Evolutionary conservation across 2,329 filamentous ascomycete species (phyloP).

Genomic region (Rhexocercosporidium sp.): DNA sequence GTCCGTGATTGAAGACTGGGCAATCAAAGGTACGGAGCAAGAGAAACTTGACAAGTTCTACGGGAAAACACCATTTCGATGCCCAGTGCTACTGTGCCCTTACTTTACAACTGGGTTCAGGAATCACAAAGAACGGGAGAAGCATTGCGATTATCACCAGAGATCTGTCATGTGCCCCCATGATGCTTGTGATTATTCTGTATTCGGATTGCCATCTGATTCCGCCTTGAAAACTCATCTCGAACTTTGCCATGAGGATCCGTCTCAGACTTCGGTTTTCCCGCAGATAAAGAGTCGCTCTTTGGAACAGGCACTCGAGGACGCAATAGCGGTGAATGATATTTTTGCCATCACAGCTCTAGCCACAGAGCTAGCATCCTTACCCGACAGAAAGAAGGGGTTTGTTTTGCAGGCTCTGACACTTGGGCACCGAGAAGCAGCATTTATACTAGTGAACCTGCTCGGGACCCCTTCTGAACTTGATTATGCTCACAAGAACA

Average conservation of each 20-base stretch:
- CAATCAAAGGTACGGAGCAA: background rate
- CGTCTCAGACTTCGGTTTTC: background rate
- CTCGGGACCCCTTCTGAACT: background rate
- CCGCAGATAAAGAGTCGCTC: background rate
- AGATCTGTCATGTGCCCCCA: background rate
- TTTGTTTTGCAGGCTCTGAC: background rate
- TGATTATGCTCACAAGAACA: background rate
- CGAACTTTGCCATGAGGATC: background rate
- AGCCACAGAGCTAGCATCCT: constrained; percentile 1
- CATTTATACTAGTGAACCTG: background rate
- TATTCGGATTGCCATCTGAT: background rate
- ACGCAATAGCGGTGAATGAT: background rate
- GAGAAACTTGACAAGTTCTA: background rate
- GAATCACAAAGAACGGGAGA: background rate
- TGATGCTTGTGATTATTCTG: background rate
- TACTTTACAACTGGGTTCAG: background rate
- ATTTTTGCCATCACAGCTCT: constrained; percentile 1
- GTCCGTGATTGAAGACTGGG: background rate
- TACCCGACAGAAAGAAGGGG: background rate
- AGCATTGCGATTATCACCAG: background rate
- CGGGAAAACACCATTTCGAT: background rate
- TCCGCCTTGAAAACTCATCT: constrained; percentile 5
- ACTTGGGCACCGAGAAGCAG: background rate
- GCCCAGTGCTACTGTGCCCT: constrained; percentile 3
- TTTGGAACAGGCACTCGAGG: background rate